These are phyloP conservation scores for Daedalea quercina DNA, from an alignment of 768 basidiomycete genomes.

Conservation along the genomic window DNA sequence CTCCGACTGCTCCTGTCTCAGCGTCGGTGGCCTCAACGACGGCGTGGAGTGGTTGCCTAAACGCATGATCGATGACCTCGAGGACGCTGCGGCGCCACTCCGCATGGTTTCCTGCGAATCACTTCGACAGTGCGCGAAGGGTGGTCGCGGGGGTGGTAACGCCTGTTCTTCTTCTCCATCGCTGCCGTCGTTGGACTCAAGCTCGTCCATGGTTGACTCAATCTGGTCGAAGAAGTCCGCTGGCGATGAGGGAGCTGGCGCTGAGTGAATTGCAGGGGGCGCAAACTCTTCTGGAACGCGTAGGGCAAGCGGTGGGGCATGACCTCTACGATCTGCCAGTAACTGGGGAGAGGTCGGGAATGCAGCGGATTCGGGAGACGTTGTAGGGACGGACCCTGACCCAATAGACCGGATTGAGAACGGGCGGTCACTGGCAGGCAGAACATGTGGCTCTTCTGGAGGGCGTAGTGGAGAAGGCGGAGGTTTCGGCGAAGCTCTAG, in stretches of 20 bases:
- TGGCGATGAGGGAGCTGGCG: slow-evolving; percentile 58
- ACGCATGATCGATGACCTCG: slow-evolving; percentile 41
- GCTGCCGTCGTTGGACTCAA: slow-evolving; percentile 67
- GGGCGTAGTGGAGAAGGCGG: background rate
- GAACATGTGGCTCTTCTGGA: background rate
- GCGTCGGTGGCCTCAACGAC: slow-evolving; percentile 36
- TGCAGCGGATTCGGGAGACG: background rate
- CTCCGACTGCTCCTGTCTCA: slow-evolving; percentile 4
- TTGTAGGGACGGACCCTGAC: background rate
- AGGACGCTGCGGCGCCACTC: slow-evolving; percentile 3
- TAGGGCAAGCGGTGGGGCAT: slow-evolving; percentile 17
- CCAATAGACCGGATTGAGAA: background rate
- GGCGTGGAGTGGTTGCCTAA: slow-evolving; percentile 69
- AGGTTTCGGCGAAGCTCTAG: background rate
- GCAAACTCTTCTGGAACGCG: slow-evolving; percentile 37
- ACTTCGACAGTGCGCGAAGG: background rate
- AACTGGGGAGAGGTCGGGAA: background rate
- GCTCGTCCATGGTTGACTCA: slow-evolving; percentile 62
- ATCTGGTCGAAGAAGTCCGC: slow-evolving; percentile 73
- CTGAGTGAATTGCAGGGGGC: slow-evolving; percentile 45
- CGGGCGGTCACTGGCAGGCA: background rate
- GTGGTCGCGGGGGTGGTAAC: slow-evolving; percentile 11
- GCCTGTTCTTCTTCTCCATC: slow-evolving; percentile 28
- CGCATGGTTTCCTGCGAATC: slow-evolving; percentile 5
- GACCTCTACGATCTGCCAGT: slow-evolving; percentile 18